phyloP scores from a whole-genome alignment of 2,329 filamentous ascomycete genomes.

The Nectriaceae sp. region DNA sequence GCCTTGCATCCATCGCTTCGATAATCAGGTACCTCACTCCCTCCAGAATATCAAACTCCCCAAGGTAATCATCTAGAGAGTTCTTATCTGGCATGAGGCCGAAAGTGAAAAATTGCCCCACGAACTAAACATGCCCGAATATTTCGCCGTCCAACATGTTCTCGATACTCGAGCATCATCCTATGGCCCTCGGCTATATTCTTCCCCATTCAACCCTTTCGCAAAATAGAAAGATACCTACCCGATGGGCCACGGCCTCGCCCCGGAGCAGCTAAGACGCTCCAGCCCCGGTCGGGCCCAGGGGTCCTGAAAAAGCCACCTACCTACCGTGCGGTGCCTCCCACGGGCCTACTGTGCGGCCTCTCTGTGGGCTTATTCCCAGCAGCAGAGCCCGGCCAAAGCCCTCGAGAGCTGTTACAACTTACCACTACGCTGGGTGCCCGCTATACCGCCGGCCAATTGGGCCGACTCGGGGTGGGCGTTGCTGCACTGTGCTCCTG shows the following conservation, averaged over 20 bases:
- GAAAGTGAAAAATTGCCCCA: no score
- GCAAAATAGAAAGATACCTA: neutral
- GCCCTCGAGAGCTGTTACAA: neutral
- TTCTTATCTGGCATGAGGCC: no score
- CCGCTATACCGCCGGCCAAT: constrained; percentile 27
- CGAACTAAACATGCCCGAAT: no score
- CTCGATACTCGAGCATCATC: no score
- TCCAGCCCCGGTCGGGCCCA: constrained; percentile 19
- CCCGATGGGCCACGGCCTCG: no score
- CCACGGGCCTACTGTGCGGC: constrained; percentile 17
- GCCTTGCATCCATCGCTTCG: neutral
- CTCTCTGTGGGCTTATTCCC: neutral
- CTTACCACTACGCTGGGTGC: neutral
- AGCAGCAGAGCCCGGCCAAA: neutral
- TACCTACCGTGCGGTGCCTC: constrained; percentile 10
- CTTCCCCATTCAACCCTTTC: no score
- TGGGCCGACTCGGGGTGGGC: constrained; percentile 23
- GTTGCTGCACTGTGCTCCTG: constrained; percentile 20
- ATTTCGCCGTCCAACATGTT: no score
- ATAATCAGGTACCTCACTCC: neutral
- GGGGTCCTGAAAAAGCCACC: constrained; percentile 2
- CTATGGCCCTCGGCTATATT: no score
- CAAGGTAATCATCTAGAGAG: no score
- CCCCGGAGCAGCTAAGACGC: constrained; percentile 14
- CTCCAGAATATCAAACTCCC: no score